These are phyloP conservation scores for Stemphylium vesicarium DNA, from an alignment of 2,329 filamentous ascomycete species.

Conservation along the genomic window DNA sequence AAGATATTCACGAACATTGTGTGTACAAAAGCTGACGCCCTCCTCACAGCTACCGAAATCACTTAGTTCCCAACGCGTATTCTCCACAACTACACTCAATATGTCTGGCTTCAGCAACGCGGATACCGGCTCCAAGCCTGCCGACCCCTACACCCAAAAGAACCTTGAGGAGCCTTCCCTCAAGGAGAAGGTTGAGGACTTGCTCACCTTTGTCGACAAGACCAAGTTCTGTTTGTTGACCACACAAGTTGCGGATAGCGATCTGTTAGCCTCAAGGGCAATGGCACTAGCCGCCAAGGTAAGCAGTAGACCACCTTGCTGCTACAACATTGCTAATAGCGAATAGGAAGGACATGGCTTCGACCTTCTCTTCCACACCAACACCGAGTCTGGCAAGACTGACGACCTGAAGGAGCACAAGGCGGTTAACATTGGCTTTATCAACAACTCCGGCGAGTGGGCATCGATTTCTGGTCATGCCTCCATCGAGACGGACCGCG, in stretches of 20 bases:
- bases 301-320: slow-evolving; percentile 26
- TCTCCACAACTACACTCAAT: slow-evolving; percentile 19
- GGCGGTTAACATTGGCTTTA: slow-evolving; percentile 81
- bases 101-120: slow-evolving; percentile 50
- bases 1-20: slow-evolving; percentile 15
- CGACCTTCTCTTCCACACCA: slow-evolving; percentile 89
- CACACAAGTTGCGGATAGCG: slow-evolving; percentile 69
- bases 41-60: slow-evolving; percentile 22
- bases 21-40: slow-evolving; percentile 27
- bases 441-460: slow-evolving; percentile 80
- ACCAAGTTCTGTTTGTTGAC: slow-evolving; percentile 92
- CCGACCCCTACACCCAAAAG: slow-evolving; percentile 81
- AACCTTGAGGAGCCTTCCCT: slow-evolving; percentile 74
- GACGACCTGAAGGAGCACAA: slow-evolving; percentile 76
- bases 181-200: slow-evolving; percentile 77
- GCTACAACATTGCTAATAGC: not conserved
- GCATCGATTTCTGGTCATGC: slow-evolving; percentile 81
- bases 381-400: slow-evolving; percentile 88
- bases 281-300: slow-evolving; percentile 86
- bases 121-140: slow-evolving; percentile 53
- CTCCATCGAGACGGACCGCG: slow-evolving; percentile 71
- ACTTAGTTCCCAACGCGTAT: slow-evolving; percentile 10
- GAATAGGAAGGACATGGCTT: slow-evolving; percentile 75
- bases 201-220: slow-evolving; percentile 71
- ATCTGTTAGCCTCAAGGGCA: slow-evolving; percentile 76